These are phyloP conservation scores for Sporobolomyces phaffii DNA, from an alignment of 768 basidiomycete genomes.

Conservation along the genomic window DNA sequence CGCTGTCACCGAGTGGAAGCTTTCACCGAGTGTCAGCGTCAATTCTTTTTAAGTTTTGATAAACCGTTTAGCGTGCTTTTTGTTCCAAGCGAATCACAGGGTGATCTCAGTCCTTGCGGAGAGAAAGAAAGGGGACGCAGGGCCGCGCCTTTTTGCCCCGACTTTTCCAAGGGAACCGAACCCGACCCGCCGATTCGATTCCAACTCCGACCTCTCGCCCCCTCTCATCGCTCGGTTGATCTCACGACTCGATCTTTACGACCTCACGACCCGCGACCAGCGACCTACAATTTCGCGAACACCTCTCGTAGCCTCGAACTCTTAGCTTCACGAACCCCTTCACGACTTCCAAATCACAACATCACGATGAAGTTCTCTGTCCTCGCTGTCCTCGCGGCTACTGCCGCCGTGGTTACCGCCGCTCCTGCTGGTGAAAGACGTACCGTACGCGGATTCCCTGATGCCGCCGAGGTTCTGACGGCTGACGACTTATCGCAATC, in stretches of 20 bases:
- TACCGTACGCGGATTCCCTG: not conserved
- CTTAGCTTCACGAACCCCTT: not conserved
- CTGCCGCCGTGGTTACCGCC: conserved; percentile 6
- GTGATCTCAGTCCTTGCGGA: conserved; percentile 2
- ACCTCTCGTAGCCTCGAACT: not conserved
- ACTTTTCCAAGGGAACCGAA: not conserved
- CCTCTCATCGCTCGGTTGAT: not conserved
- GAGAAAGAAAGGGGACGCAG: not conserved
- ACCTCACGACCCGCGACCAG: not conserved
- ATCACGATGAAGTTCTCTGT: conserved; percentile 21
- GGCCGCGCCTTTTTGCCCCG: not conserved
- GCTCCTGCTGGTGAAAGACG: conserved; percentile 1
- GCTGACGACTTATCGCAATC: not conserved
- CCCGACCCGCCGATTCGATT: not conserved
- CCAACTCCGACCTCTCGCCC: not conserved
- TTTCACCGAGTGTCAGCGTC: too few relatives aligned
- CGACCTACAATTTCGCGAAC: not conserved
- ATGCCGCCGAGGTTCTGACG: not conserved
- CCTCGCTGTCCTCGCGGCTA: conserved; percentile 7
- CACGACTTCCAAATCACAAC: not conserved
- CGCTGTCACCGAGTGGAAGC: not conserved
- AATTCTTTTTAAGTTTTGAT: conserved; percentile 1
- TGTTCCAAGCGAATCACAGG: conserved; percentile 1
- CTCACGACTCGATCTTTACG: not conserved
- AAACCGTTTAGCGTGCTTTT: not conserved